Evolutionary conservation across 2,329 filamentous ascomycete genomes (phyloP), one percentile per base, ranked within the genome.

Genomic region (Scedosporium minutisporum): DNA sequence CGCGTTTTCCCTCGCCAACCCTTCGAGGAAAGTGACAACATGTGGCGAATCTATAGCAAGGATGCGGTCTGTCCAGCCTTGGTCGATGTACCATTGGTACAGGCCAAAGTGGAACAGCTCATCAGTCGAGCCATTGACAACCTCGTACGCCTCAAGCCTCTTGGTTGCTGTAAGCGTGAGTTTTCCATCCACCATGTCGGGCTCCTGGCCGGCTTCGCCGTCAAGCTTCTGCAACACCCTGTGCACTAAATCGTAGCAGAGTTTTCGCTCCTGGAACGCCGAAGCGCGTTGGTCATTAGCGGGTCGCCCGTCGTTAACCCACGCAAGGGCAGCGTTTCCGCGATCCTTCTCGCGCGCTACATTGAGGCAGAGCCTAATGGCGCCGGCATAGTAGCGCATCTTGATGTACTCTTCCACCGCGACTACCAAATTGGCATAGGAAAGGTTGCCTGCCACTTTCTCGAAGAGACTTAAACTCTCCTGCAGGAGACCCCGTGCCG

Each of bases 71-170:
- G 86, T 89, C 86, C 90, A 93, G 18, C 89, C 88, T 72, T 93
- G 87, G 62, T 83, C 77, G 67, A 97, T 87, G 74, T 99, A 99
- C 93, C 95, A 99, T 70, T 97, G 93, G 72, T 97, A 99, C n/a
- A 99, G 81, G 69, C 91, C 91, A 65, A 91, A 96, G 72, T 97
- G 89, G 78, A 99, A 99, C 4, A 97, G 90, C 70, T 97, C 91
- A 67, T 99, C 95, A 14, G 88, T 84, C 0, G 93, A 96, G 64
- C 83, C 84, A 71, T 96, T 91, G 68, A 99, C 92, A 2, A 97
- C 90, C 55, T 87, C 85, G 74, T 97, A 96, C 0, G 95, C 93
- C 76, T 99, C 93, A 59, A 86, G 84, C 66, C 90, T 85, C 73
- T 95, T 91, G 57, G 87, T 93, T 1, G 87, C 86, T 21, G 90